These are phyloP conservation scores for Mrakiaceae sp. DNA, from an alignment of 1,284 basidiomycete species.

Conservation along the genomic window DNA sequence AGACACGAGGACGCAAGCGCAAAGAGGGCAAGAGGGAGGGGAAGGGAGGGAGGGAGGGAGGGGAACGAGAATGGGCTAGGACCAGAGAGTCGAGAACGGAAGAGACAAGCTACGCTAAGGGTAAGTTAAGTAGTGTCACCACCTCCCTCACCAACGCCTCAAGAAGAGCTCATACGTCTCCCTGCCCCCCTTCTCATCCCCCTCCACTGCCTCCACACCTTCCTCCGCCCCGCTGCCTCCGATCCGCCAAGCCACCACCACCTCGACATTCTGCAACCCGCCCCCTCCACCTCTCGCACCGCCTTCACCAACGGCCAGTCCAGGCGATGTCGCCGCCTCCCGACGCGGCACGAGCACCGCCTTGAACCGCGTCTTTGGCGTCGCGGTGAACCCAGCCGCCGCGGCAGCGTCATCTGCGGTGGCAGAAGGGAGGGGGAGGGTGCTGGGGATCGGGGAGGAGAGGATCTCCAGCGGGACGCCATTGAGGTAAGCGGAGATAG, in stretches of 20 bases:
- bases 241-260: not conserved
- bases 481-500: too few relatives aligned
- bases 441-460: too few relatives aligned
- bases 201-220: not conserved
- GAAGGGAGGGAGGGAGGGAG: not conserved
- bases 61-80: not conserved
- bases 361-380: too few relatives aligned
- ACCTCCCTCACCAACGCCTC: not conserved
- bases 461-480: too few relatives aligned
- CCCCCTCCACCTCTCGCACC: not conserved
- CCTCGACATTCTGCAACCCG: not conserved
- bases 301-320: not conserved
- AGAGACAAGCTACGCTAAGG: not conserved
- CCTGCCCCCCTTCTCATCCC: not conserved
- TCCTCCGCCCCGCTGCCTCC: not conserved
- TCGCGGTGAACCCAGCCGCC: too few relatives aligned
- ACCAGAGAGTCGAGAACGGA: not conserved
- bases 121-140: not conserved
- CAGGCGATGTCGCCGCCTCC: too few relatives aligned
- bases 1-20: too few relatives aligned
- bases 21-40: too few relatives aligned
- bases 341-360: too few relatives aligned
- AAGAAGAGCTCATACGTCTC: conserved; percentile 2
- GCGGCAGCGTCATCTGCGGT: too few relatives aligned
- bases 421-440: too few relatives aligned